These are phyloP conservation scores for Naganishia sp. DNA, from an alignment of 1,284 basidiomycete species.

Conservation along the genomic window DNA sequence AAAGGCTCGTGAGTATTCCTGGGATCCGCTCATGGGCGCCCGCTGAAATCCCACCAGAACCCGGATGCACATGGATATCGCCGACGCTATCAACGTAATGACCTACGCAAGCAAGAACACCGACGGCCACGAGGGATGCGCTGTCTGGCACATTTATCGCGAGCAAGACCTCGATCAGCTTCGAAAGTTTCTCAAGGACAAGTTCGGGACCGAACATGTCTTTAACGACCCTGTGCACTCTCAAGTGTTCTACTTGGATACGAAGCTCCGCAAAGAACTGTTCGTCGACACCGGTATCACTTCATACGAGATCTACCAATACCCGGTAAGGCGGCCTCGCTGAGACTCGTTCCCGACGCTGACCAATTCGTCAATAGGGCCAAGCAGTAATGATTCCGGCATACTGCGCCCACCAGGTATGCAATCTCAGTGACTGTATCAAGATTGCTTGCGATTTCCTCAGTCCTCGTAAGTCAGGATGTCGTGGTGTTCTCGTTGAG, in stretches of 20 bases:
- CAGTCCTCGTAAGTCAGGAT: conserved; percentile 60
- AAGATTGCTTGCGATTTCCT: conserved; percentile 97
- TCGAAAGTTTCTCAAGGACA: conserved; percentile 68
- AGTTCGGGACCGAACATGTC: conserved; percentile 53
- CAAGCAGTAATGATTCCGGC: conserved; percentile 95
- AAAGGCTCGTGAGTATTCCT: conserved; percentile 38
- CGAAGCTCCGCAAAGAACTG: conserved; percentile 66
- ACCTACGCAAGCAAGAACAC: conserved; percentile 66
- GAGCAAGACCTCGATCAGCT: conserved; percentile 79
- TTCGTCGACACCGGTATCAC: conserved; percentile 68
- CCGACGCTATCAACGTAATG: conserved; percentile 92
- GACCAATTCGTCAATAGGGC: conserved; percentile 54
- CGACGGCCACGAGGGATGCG: conserved; percentile 72
- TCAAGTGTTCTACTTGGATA: conserved; percentile 83
- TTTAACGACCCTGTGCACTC: conserved; percentile 82
- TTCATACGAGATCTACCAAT: conserved; percentile 82
- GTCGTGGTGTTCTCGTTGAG: neutral
- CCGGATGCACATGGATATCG: conserved; percentile 92
- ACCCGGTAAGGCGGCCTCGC: conserved; percentile 55
- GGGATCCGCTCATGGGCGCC: neutral
- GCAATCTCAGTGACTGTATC: conserved; percentile 78
- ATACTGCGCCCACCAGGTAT: conserved; percentile 89
- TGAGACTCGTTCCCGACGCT: neutral
- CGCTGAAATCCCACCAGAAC: conserved; percentile 66
- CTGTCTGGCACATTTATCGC: conserved; percentile 88